Percentiles rank a stretch among this genome's conserved stretches.
Conservation (phyloP, 2,329 filamentous ascomycete species). For the Aspergillus sp. region DNA sequence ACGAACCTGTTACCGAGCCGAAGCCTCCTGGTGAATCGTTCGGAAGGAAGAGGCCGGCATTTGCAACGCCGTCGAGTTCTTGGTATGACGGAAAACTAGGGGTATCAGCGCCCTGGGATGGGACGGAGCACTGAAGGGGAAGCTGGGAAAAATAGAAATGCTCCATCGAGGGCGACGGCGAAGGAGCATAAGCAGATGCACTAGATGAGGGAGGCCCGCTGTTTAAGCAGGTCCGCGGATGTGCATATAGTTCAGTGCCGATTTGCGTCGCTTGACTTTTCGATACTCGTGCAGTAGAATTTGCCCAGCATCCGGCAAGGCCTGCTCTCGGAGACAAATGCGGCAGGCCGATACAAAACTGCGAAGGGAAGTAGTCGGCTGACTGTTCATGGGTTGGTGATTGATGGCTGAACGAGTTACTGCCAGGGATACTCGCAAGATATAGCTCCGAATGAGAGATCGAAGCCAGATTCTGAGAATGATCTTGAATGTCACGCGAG, state of each 20-base stretch:
- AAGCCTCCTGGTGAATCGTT: not conserved
- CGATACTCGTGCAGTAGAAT: not conserved
- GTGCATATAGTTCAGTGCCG: not conserved
- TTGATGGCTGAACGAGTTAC: not conserved
- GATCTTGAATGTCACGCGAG: conserved; percentile 11
- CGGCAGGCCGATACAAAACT: not conserved
- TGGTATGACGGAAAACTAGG: conserved; percentile 4
- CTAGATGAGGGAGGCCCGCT: not conserved
- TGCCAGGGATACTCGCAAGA: conserved; percentile 1
- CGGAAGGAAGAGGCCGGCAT: conserved; percentile 2
- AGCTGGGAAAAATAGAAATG: not conserved
- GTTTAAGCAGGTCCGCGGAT: not conserved
- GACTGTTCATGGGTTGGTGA: not conserved
- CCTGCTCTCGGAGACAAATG: not conserved
- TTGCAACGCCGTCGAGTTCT: conserved; percentile 1
- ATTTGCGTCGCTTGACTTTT: not conserved
- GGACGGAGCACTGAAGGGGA: not conserved
- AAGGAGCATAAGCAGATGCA: not conserved
- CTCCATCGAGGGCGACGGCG: not conserved
- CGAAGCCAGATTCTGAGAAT: not conserved
- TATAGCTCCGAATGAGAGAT: not conserved
- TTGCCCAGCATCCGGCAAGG: not conserved
- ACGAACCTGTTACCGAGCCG: not conserved
- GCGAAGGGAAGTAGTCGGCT: not conserved
- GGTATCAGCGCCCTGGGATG: not conserved